A percentile compares a stretch with the other conserved stretches of the same genome.
Evolutionary conservation across 2,329 filamentous ascomycete genomes (phyloP).

Genomic region (Amesomyces nigricolor): DNA sequence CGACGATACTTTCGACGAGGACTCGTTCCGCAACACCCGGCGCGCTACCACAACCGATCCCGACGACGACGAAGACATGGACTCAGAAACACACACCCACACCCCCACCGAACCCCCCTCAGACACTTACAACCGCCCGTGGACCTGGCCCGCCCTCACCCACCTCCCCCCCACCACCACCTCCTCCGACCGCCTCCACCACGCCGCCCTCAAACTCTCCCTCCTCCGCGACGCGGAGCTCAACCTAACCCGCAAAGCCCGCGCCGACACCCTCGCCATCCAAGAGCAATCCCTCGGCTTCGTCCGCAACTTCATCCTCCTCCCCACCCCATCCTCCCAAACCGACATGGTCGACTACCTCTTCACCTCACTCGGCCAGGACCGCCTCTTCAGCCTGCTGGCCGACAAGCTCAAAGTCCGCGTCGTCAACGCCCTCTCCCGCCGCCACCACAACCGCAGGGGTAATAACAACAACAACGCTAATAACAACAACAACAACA

Average conservation of each 20-base stretch:
- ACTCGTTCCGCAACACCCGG: conserved; percentile 37
- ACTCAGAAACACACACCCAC: conserved; percentile 40
- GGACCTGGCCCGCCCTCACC: conserved; percentile 22
- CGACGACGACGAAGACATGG: conserved; percentile 53
- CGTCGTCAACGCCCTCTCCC: conserved; percentile 48
- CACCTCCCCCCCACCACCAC: conserved; percentile 13
- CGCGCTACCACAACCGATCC: conserved; percentile 15
- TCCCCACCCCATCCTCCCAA: conserved; percentile 46
- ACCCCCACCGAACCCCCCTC: too few relatives aligned
- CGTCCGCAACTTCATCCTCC: conserved; percentile 81
- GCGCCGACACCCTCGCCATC: conserved; percentile 73
- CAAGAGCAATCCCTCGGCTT: conserved; percentile 90
- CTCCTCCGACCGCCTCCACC: conserved; percentile 40
- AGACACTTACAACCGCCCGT: conserved; percentile 21
- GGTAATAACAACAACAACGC: too few relatives aligned
- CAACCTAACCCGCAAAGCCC: conserved; percentile 60
- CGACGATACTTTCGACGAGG: conserved; percentile 50
- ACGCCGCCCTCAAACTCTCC: conserved; percentile 46
- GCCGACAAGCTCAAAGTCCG: conserved; percentile 67
- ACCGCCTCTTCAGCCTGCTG: conserved; percentile 75
- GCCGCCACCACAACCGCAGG: conserved; percentile 32
- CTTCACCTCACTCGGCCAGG: conserved; percentile 67
- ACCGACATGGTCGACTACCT: conserved; percentile 79
- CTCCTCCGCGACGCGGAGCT: conserved; percentile 60
- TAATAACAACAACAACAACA: conserved; percentile 13